Evolutionary conservation across 345 rosid species (phyloP).

Genomic region (Brassica incana): DNA sequence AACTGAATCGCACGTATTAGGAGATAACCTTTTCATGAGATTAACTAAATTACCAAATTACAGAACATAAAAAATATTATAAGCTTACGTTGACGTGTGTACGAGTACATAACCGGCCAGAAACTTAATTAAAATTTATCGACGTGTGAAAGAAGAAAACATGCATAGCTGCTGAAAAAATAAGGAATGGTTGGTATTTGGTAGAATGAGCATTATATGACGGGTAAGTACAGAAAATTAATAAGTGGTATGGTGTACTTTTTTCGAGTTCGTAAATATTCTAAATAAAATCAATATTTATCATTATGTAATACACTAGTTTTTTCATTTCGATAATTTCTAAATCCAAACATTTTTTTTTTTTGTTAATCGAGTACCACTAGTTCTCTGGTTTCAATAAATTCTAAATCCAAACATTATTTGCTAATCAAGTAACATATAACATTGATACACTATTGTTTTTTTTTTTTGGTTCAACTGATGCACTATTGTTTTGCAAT

Average conservation of each 20-base stretch:
- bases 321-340: neutral
- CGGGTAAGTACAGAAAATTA: neutral
- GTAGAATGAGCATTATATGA: neutral
- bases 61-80: neutral
- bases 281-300: neutral
- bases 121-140: neutral
- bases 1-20: too few relatives aligned
- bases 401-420: neutral
- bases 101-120: neutral
- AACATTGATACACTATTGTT: neutral
- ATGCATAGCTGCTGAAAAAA: neutral
- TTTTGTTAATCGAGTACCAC: neutral
- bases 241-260: neutral
- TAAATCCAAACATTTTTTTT: neutral
- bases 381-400: neutral
- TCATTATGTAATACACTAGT: neutral
- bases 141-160: conserved; percentile 8
- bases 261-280: neutral
- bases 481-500: neutral
- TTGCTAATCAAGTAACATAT: neutral
- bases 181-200: neutral
- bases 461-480: neutral
- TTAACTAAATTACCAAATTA: neutral
- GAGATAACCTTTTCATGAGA: too few relatives aligned
- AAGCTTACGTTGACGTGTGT: conserved; percentile 9